A percentile compares a stretch with the other conserved stretches of the same genome.
phyloP scores from a whole-genome alignment of 208 protist species.

The Acanthamoeba triangularis region DNA sequence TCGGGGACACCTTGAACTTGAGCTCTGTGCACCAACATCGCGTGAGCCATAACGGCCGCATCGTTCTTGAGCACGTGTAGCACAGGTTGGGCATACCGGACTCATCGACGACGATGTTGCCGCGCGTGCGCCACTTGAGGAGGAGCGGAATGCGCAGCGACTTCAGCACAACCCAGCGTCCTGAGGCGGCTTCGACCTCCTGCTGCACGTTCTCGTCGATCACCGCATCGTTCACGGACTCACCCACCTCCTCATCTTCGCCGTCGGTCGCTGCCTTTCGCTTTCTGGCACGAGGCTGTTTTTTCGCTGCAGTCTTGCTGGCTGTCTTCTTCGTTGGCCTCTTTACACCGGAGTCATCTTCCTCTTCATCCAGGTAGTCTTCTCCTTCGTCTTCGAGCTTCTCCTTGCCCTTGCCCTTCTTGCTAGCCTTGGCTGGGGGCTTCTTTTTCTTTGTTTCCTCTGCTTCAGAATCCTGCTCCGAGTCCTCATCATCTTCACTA shows the following conservation, averaged over 20 bases:
- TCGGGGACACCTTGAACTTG: background rate
- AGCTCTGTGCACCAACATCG: background rate
- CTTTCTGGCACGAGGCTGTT: background rate
- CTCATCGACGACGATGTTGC: background rate
- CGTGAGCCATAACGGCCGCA: background rate
- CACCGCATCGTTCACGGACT: background rate
- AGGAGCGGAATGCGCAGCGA: background rate
- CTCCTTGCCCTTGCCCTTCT: slow-evolving; percentile 23
- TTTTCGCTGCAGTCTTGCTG: background rate
- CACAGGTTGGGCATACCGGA: background rate
- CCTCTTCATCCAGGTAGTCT: background rate
- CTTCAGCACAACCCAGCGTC: background rate
- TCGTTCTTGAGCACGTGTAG: too few relatives aligned
- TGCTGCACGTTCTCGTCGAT: background rate
- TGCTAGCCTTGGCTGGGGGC: background rate
- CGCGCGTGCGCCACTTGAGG: background rate
- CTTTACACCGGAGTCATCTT: background rate
- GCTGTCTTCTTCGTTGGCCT: background rate
- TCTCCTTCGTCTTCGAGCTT: background rate
- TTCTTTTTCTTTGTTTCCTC: background rate
- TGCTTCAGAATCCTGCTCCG: background rate
- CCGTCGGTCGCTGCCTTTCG: background rate
- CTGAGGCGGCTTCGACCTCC: background rate
- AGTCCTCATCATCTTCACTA: background rate
- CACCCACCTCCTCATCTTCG: background rate